phyloP scores from a whole-genome alignment of 495 filamentous ascomycete species.

The Monascus purpureus region DNA sequence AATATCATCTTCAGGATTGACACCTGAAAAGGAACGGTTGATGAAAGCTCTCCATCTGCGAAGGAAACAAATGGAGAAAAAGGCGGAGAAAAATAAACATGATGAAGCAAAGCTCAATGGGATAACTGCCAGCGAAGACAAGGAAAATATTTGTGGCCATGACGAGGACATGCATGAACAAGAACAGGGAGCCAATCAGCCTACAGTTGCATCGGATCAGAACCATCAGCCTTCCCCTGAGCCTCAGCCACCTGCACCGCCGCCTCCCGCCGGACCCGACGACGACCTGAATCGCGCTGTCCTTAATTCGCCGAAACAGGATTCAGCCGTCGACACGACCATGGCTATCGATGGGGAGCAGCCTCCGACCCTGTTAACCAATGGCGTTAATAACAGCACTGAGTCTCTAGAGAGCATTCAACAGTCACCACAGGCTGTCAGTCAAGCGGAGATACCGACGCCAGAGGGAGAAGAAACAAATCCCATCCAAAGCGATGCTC shows the following conservation, averaged over 20 bases:
- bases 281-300: not conserved
- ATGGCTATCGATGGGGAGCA: not conserved
- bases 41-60: conserved; percentile 89
- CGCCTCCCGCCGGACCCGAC: not conserved
- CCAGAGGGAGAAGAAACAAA: conserved; percentile 13
- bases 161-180: conserved; percentile 4
- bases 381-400: not conserved
- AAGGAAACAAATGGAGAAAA: conserved; percentile 54
- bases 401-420: not conserved
- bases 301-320: not conserved
- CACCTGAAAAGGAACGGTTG: conserved; percentile 77
- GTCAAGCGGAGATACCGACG: conserved; percentile 16
- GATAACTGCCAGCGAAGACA: conserved; percentile 6
- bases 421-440: conserved; percentile 9
- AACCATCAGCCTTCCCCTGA: not conserved
- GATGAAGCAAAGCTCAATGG: not conserved
- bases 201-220: not conserved
- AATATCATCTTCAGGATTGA: conserved; percentile 47
- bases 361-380: not conserved
- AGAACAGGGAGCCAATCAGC: conserved; percentile 22
- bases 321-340: not conserved
- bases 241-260: not conserved
- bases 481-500: conserved; percentile 13
- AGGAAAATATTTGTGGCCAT: not conserved
- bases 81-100: conserved; percentile 21